Evolutionary conservation across 352 stramenopile genomes (phyloP), one percentile per base, ranked within the genome.

Genomic region (Phytophthora litchii): DNA sequence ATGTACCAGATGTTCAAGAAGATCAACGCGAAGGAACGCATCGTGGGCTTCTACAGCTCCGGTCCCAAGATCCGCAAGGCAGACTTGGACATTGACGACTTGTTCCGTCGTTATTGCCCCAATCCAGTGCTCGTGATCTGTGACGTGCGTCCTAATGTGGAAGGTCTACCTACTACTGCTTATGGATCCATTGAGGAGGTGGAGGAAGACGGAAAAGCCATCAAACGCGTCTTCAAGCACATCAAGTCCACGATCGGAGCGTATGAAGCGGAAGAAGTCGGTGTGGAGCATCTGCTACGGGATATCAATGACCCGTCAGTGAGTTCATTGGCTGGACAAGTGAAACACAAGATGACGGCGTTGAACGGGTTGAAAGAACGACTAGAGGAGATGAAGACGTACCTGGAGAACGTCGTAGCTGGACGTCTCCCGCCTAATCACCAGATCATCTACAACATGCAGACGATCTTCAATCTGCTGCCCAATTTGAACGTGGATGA

Each of bases 271-370:
- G 93, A 98, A 54, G 93, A 98, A 54, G 96, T 99, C 5, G 97
- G 97, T 21, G 97, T 99, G 1, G 97, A 99, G 77, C 97, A 99
- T 76, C 80, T 99, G 59, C 74, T 99, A 56, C 89, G 97, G 29
- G 97, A 99, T 70, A 99, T 99, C 68, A 99, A 99, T 71, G 97
- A 99, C 80, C 97, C 97, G n/a, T 99, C 96, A 8, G 94, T 99
- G 20, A 98, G 86, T 51, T 99, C 95, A 19, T 82, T 99, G n/a
- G 94, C 96, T n/a, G 94, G 92, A 42, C 91, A 99, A 46, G 97
- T 99, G 54, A 98, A 99, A 83, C 92, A 98, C 72, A 99, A 99
- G 78, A 94, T 99, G 75, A 95, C 91, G 47, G 97, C 94, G 42
- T 80, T 99, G 8, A 86, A 80, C 12, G 96, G 96, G 0, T 78